phyloP scores from a whole-genome alignment of 176 grass and related monocot species.

The Triticum monococcum region DNA sequence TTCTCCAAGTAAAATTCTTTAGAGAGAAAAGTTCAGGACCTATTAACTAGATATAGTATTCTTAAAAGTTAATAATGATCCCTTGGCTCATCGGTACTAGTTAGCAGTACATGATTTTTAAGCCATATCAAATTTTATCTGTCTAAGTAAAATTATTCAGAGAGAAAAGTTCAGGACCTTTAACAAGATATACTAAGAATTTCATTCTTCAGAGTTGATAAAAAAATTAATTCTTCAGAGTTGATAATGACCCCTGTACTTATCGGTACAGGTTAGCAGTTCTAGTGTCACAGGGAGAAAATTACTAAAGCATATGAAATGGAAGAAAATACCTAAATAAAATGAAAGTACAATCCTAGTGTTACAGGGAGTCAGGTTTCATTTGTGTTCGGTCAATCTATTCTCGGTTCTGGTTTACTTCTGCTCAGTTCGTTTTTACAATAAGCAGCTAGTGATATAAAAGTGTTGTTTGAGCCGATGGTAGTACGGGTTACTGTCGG shows the following conservation, averaged over 20 bases:
- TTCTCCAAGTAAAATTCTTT: neutral
- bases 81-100: too few relatives aligned
- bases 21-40: neutral
- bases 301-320: too few relatives aligned
- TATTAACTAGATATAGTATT: neutral
- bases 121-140: neutral
- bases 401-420: neutral
- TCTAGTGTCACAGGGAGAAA: too few relatives aligned
- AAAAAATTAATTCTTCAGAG: too few relatives aligned
- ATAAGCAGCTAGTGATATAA: neutral
- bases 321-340: neutral
- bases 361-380: neutral
- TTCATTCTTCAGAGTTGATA: neutral
- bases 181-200: neutral
- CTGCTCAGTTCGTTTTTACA: neutral
- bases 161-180: neutral
- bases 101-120: too few relatives aligned
- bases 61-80: too few relatives aligned
- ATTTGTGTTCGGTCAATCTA: neutral
- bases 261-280: neutral
- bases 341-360: neutral
- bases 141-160: neutral
- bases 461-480: neutral
- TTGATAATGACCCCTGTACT: neutral
- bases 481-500: neutral